Percentiles rank a stretch among this genome's conserved stretches.
These are phyloP conservation scores for Epichloe bromicola DNA, from an alignment of 2,329 filamentous ascomycete species.

Conservation along the genomic window DNA sequence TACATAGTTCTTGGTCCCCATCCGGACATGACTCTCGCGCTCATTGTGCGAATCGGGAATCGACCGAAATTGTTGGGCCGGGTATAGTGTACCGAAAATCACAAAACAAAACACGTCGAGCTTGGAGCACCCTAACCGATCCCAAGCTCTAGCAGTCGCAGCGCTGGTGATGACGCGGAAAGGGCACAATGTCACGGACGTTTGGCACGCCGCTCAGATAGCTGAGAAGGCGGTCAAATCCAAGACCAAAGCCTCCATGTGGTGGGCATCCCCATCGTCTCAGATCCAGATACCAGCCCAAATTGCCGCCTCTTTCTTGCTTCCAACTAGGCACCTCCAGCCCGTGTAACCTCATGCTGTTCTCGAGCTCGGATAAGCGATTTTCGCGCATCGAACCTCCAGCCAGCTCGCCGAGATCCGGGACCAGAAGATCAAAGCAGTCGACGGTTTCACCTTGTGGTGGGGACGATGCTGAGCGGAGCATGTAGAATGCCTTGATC, in stretches of 20 bases:
- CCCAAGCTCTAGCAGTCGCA: constrained; percentile 40
- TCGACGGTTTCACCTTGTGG: constrained; percentile 49
- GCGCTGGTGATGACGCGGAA: constrained; percentile 60
- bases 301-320: constrained; percentile 15
- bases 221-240: constrained; percentile 75
- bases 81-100: neutral
- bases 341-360: constrained; percentile 58
- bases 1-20: neutral
- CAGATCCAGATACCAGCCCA: constrained; percentile 83
- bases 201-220: constrained; percentile 74
- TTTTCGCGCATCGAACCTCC: constrained; percentile 87
- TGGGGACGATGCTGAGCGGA: constrained; percentile 20
- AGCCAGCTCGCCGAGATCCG: constrained; percentile 73
- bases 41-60: neutral
- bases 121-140: neutral
- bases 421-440: constrained; percentile 82
- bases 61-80: neutral
- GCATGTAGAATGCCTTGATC: constrained; percentile 79
- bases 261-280: constrained; percentile 83
- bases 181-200: constrained; percentile 74
- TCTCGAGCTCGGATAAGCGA: constrained; percentile 50
- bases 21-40: neutral
- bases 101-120: neutral
- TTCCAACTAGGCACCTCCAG: constrained; percentile 31
- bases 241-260: constrained; percentile 82